These are phyloP conservation scores for Metroxylon sagu DNA, from an alignment of 176 grass and related monocot species.

Conservation along the genomic window DNA sequence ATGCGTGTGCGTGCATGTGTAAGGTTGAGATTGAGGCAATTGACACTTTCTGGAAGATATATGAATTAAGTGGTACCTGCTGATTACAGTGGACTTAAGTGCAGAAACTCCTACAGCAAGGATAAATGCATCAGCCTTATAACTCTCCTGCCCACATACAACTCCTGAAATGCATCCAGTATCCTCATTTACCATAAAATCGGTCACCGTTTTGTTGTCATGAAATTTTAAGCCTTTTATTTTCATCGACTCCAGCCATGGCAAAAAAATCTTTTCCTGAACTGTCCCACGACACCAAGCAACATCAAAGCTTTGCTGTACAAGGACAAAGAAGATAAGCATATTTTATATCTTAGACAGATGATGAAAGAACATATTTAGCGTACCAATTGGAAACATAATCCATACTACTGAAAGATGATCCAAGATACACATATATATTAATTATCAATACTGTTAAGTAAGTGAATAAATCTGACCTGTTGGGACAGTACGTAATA, in stretches of 20 bases:
- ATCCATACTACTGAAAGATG: too few relatives aligned
- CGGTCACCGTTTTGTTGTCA: constrained; percentile 42
- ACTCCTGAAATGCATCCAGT: constrained; percentile 46
- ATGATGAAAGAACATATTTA: neutral
- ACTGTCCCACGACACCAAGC: constrained; percentile 54
- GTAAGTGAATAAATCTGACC: constrained; percentile 24
- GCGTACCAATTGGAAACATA: too few relatives aligned
- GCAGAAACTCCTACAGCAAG: constrained; percentile 53
- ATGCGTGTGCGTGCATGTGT: too few relatives aligned
- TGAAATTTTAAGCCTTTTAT: constrained; percentile 55
- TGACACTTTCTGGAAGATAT: too few relatives aligned
- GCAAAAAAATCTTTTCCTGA: constrained; percentile 54
- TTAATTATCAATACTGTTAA: neutral
- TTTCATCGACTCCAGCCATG: constrained; percentile 66
- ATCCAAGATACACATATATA: too few relatives aligned
- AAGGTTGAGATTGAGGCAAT: too few relatives aligned
- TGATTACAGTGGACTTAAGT: constrained; percentile 55
- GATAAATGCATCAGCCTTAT: constrained; percentile 75
- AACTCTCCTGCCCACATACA: constrained; percentile 49
- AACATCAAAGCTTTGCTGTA: constrained; percentile 82
- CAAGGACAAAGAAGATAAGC: constrained; percentile 13
- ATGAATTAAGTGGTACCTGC: constrained; percentile 31
- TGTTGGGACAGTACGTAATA: constrained; percentile 89
- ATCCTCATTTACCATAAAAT: constrained; percentile 42
- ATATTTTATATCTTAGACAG: neutral